phyloP scores from a whole-genome alignment of 2,329 filamentous ascomycete genomes.

The Cladorrhinum sp. region DNA sequence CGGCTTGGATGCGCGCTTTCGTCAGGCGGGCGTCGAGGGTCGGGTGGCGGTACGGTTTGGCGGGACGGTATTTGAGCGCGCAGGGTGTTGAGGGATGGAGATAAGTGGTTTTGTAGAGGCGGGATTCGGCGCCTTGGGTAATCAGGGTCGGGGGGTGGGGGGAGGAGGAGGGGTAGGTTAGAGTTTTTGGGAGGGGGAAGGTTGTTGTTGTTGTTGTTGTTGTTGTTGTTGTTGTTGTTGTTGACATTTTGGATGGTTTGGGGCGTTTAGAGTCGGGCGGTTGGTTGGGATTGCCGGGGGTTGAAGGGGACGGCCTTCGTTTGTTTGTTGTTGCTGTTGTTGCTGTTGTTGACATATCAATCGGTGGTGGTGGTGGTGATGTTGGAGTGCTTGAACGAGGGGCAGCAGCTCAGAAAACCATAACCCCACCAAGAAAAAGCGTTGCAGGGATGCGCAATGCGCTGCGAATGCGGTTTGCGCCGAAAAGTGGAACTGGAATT shows the following conservation, averaged over 20 bases:
- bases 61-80: conserved; percentile 86
- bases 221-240: neutral
- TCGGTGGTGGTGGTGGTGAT: neutral
- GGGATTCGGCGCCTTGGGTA: conserved; percentile 92
- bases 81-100: conserved; percentile 64
- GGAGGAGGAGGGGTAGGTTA: conserved; percentile 58
- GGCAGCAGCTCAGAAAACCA: neutral
- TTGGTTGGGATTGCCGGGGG: neutral
- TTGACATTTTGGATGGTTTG: neutral
- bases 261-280: neutral
- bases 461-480: too few relatives aligned
- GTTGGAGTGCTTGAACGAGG: neutral
- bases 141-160: conserved; percentile 70
- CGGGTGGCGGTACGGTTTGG: conserved; percentile 89
- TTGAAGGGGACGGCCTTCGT: neutral
- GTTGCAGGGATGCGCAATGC: neutral
- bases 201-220: conserved; percentile 11
- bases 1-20: conserved; percentile 79
- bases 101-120: conserved; percentile 84
- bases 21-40: conserved; percentile 85
- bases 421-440: neutral
- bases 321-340: neutral
- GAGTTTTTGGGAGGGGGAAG: conserved; percentile 57
- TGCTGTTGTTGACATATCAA: too few relatives aligned
- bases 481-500: too few relatives aligned